Evolutionary conservation across 176 grass and related monocot species (phyloP).

Genomic region (Hordeum vulgare): DNA sequence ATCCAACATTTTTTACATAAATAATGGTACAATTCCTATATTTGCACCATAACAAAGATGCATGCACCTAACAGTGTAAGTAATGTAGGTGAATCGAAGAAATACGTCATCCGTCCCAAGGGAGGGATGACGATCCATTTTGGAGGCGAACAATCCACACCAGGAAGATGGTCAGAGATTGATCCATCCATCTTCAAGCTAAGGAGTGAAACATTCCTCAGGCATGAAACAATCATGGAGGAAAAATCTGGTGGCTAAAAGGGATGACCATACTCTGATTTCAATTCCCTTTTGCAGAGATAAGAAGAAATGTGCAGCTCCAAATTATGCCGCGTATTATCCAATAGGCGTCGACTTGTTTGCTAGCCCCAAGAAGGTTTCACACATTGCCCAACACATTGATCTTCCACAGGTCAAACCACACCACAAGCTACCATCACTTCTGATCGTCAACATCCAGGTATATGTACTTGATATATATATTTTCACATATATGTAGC

Average conservation of each 20-base stretch:
- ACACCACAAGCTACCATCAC: slow-evolving; percentile 69
- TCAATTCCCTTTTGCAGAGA: slow-evolving; percentile 48
- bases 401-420: slow-evolving; percentile 74
- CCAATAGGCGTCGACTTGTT: slow-evolving; percentile 94
- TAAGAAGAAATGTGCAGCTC: slow-evolving; percentile 80
- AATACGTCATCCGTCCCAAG: slow-evolving; percentile 68
- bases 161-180: slow-evolving; percentile 68
- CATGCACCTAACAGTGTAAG: background rate
- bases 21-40: background rate
- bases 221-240: slow-evolving; percentile 21
- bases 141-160: slow-evolving; percentile 39
- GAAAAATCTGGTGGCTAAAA: background rate
- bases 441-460: slow-evolving; percentile 93
- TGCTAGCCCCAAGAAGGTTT: slow-evolving; percentile 62
- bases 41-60: background rate
- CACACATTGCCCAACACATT: slow-evolving; percentile 86
- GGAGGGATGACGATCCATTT: slow-evolving; percentile 54
- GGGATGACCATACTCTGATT: background rate
- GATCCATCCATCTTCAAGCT: slow-evolving; percentile 87
- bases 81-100: slow-evolving; percentile 69
- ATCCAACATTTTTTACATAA: background rate
- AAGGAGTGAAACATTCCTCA: slow-evolving; percentile 90
- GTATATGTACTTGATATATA: slow-evolving; percentile 12
- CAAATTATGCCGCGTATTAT: slow-evolving; percentile 90
- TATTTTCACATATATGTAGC: background rate